Evolutionary conservation across 179 eudicot species (phyloP).

Genomic region (Pouteria campechiana): DNA sequence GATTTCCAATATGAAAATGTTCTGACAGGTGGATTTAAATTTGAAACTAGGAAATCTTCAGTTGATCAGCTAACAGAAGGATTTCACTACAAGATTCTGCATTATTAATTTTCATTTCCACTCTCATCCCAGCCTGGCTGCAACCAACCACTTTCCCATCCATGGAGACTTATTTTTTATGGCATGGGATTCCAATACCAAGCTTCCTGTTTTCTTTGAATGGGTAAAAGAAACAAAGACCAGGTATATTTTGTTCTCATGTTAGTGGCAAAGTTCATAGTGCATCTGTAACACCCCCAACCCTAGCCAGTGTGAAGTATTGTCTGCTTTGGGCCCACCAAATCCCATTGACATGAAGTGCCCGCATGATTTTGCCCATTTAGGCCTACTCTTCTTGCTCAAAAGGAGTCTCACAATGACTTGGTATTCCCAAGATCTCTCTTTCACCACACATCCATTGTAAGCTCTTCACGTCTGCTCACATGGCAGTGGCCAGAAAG

Average conservation of each 20-base stretch:
- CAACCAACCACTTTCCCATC: constrained; percentile 8
- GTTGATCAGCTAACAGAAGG: constrained; percentile 6
- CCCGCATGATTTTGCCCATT: too few species aligned
- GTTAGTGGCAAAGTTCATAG: constrained; percentile 5
- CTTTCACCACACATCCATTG: too few species aligned
- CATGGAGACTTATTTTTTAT: constrained; percentile 1
- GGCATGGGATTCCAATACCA: constrained; percentile 1
- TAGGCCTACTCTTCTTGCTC: too few species aligned
- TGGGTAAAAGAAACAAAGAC: constrained; percentile 1
- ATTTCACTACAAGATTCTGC: neutral
- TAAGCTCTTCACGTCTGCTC: too few species aligned
- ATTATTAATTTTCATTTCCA: constrained; percentile 1
- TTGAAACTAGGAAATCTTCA: neutral
- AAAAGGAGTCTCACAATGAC: too few species aligned
- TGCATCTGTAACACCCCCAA: neutral
- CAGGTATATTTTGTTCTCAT: constrained; percentile 6
- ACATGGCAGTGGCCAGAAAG: too few species aligned
- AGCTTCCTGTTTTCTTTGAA: constrained; percentile 16
- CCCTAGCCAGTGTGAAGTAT: neutral
- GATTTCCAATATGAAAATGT: too few species aligned
- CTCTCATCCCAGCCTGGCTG: too few species aligned
- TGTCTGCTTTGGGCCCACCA: too few species aligned
- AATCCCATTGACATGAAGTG: too few species aligned
- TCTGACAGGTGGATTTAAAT: constrained; percentile 11
- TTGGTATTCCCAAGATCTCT: too few species aligned